A percentile compares a stretch with the other conserved stretches of the same genome.
phyloP scores from a whole-genome alignment of 768 basidiomycete species.

The Leccinellum rugosiceps region DNA sequence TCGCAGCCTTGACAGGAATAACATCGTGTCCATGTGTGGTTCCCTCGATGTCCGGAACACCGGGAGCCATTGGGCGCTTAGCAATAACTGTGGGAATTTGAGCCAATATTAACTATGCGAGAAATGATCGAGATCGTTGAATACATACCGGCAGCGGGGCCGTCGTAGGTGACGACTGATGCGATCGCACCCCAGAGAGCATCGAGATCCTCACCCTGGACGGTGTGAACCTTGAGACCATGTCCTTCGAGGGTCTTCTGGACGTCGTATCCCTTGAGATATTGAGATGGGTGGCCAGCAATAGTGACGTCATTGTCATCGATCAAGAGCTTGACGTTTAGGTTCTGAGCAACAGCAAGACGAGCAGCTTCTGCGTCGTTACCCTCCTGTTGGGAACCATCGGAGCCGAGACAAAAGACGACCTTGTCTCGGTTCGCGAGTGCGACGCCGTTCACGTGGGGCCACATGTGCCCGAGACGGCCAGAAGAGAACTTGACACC shows the following conservation, averaged over 20 bases:
- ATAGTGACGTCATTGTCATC: constrained; percentile 94
- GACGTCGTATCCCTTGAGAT: constrained; percentile 76
- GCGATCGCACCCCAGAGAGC: constrained; percentile 67
- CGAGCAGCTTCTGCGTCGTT: constrained; percentile 89
- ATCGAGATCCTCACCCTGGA: constrained; percentile 78
- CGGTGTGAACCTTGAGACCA: constrained; percentile 72
- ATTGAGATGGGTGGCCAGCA: constrained; percentile 85
- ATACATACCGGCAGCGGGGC: constrained; percentile 70
- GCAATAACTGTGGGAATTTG: constrained; percentile 48
- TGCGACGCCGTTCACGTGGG: constrained; percentile 81
- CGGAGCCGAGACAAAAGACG: constrained; percentile 82
- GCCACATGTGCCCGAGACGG: constrained; percentile 92
- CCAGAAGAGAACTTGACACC: constrained; percentile 92
- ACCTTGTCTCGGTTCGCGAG: constrained; percentile 75
- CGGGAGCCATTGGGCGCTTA: constrained; percentile 68
- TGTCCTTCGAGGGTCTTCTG: constrained; percentile 75
- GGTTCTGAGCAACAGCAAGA: constrained; percentile 75
- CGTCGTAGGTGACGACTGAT: constrained; percentile 54
- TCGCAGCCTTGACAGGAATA: constrained; percentile 75
- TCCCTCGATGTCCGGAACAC: constrained; percentile 75
- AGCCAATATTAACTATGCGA: background rate
- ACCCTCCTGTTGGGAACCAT: constrained; percentile 90
- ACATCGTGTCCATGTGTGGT: constrained; percentile 81
- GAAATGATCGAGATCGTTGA: background rate
- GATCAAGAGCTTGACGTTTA: constrained; percentile 84